Evolutionary conservation across 768 basidiomycete species (phyloP), one percentile per base, ranked within the genome.

Genomic region (Kwoniella sp.): DNA sequence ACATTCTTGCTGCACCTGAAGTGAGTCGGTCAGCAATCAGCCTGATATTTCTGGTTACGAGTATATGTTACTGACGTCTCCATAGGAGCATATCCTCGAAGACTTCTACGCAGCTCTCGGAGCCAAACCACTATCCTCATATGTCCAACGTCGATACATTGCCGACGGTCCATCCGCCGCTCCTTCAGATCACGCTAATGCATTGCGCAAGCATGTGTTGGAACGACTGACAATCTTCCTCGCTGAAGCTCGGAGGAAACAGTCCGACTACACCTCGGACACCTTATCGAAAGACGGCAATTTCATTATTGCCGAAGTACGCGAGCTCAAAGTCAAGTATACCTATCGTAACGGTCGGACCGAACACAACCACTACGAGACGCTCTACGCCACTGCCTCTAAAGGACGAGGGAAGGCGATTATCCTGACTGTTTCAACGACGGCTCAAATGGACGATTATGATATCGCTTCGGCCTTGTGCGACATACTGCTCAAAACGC

Each of bases 21-120:
- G 77, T 74, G 44, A 65, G 74, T 63, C 19, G 9, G n/a, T n/a
- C n/a, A n/a, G n/a, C n/a, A 15, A 33, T 29, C 47, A 50, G 5
- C 13, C 13, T 33, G 33, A 33, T 5, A 33, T 13, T 33, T 33
- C 33, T 19, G 57, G 48, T 21, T 55, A 27, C 25, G 55, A 46
- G n/a, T n/a, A n/a, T n/a, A 9, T 22, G 22, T 7, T 40, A 24
- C 47, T 46, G 55, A 56, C 60, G 29, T 36, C 24, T 53, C 13
- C 7, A 91, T 90, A 95, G 79, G 94, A 98, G 77, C 92, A 95
- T 69, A 83, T 91, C 8, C 83, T 98, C 12, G 95, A 98, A 89
- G 90, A 81, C 1, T 90, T 98, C 73, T 97, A 96, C 71, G 76
- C 82, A 0, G 80, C 82, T 22, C 84, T 98, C 10, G 95, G 95